phyloP scores from a whole-genome alignment of 805 yeast genomes.

The Wickerhamomyces kurtzmanii region DNA sequence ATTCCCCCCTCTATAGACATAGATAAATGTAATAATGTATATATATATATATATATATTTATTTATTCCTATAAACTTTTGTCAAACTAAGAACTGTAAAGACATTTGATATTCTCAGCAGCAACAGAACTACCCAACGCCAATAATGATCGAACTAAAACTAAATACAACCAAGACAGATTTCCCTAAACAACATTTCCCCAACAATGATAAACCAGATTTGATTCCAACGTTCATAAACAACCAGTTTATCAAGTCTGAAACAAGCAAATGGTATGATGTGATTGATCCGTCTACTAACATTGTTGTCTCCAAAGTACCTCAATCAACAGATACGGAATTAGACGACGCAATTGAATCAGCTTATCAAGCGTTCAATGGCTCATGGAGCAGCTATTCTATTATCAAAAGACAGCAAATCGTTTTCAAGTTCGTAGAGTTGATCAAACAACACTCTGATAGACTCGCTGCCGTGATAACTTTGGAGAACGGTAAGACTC shows the following conservation, averaged over 20 bases:
- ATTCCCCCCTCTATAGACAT: too few species aligned
- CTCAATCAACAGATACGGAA: slow-evolving; percentile 58
- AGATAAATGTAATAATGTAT: too few species aligned
- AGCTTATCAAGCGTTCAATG: slow-evolving; percentile 49
- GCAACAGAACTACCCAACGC: too few species aligned
- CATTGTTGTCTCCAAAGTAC: slow-evolving; percentile 52
- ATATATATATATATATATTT: too few species aligned
- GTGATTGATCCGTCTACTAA: slow-evolving; percentile 70
- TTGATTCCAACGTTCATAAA: slow-evolving; percentile 38
- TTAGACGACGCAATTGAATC: slow-evolving; percentile 52
- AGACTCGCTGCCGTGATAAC: slow-evolving; percentile 56
- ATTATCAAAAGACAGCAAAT: slow-evolving; percentile 48
- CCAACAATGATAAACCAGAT: slow-evolving; percentile 28
- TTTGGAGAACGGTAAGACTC: slow-evolving; percentile 68
- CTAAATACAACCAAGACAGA: slow-evolving; percentile 23
- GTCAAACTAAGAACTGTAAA: too few species aligned
- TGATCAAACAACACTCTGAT: slow-evolving; percentile 58
- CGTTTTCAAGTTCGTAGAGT: slow-evolving; percentile 57
- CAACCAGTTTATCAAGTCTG: slow-evolving; percentile 34
- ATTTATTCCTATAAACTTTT: too few species aligned
- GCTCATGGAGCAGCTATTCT: slow-evolving; percentile 24
- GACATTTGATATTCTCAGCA: too few species aligned
- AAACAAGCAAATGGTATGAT: slow-evolving; percentile 48
- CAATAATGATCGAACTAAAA: slow-evolving; percentile 6
- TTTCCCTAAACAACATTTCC: slow-evolving; percentile 32